Base-by-base conservation (phyloP, 768 basidiomycete species). In the Trametes elegans region DNA sequence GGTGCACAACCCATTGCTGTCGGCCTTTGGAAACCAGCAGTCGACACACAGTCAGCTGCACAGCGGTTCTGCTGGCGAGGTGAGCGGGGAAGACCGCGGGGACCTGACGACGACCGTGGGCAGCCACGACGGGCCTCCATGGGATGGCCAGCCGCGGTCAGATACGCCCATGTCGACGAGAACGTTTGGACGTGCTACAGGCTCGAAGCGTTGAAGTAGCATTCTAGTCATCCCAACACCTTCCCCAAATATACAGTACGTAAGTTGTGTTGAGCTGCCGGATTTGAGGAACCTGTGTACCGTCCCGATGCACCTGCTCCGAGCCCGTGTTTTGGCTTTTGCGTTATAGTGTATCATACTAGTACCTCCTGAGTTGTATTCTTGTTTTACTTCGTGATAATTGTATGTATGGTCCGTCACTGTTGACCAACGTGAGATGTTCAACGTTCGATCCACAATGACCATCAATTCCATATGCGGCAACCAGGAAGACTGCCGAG, bases 1-100 rank as follows among this genome's bases (percentile, higher is more conserved):
- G 32, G 44, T 35, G 16, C 29, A 58, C 24, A 54, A 53, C 26
- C 63, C 59, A n/a, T 64, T 61, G 14, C 40, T 64, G 29, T 56
- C 63, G 19, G 57, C 63, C 2, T 56, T 64, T 19, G 63, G 60
- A 0, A 49, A 52, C 13, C 50, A 58, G 27, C 42, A 36, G 4
- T 57, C 55, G 7, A 45, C 14, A 28, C 19, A 23, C 7, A 57
- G 43, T 29, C 49, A 50, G 2, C 14, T 9, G 27, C 38, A 49
- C 21, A 31, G 16, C 18, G 51, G 48, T 29, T 50, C 39, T 7
- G 8, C 28, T 5, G 55, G 49, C 11, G 55, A 57, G 3, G 18
- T 26, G 1, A 49, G 42, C 19, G 31, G 28, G 26, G 27, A 27
- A 3, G 47, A 38, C 1, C 42, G 46, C n/a, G 29, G 28, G 10